Evolutionary conservation across 2,329 filamentous ascomycete genomes (phyloP), one percentile per base, ranked within the genome.

Genomic region (Fusarium haematococcum): DNA sequence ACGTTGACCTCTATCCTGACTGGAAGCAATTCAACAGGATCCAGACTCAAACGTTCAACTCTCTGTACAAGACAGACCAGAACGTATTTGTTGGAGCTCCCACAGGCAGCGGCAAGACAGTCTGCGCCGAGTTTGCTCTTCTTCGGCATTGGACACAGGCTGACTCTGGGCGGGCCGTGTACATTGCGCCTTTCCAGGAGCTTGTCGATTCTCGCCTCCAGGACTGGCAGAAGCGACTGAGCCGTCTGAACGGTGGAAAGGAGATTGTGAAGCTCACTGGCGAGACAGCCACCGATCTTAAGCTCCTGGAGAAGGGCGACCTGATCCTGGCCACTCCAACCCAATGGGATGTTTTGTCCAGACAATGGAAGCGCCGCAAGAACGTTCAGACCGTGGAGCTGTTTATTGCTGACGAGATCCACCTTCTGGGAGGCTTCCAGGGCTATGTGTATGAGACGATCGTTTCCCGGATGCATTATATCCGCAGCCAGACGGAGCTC

Each of bases 381-480:
- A 98, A 98, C 77, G 92, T 99, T 1, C 95, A 98, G 80, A 93
- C 91, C 5, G 93, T 98, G 23, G 91, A 95, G 77, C 87, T 99
- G 1, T 95, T 99, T 81, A 95, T 99, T 75, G 95, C 96, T 1
- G 97, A 99, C 81, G 96, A 98, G 81, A 87, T 99, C 64, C 97
- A 99, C 81, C 92, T 98, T 86, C 88, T 99, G 33, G 97, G 96
- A 69, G 95, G 95, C 16, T 91, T 92, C 61, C 89, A 91, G 73
- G 97, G 97, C 33, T 97, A 96, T 81, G 89, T 97, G 33, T 99
- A 99, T 83, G 97, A 99, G 86, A 94, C 97, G 62, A 92, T 99
- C 62, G 94, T 99, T n/a, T 98, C 97, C 71, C 93, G 97, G 62
- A 98, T 98, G 93, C 95, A 98, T 81, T 97, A 97, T 74, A 98